Conservation (phyloP, 225 moss, liverwort and hornwort species). For the Antitrichia curtipendula region DNA sequence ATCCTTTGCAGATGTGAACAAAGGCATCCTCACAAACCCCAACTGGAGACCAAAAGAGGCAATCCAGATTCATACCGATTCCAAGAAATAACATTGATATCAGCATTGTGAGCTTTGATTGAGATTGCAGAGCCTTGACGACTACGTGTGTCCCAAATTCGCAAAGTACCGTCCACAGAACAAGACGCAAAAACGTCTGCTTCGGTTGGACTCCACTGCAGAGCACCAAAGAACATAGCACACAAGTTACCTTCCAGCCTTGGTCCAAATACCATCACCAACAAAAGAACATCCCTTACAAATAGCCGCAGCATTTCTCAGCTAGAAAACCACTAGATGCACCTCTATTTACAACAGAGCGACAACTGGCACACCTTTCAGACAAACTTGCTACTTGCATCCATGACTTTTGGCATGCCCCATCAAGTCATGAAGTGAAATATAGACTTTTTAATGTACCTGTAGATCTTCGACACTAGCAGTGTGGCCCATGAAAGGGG, state of each 20-base stretch:
- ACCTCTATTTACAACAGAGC: not conserved
- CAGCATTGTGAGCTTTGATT: conserved; percentile 77
- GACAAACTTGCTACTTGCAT: not conserved
- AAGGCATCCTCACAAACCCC: not conserved
- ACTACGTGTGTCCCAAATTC: conserved; percentile 83
- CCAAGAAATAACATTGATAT: conserved; percentile 95
- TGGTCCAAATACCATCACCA: not conserved
- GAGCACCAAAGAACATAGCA: not conserved
- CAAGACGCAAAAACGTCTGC: conserved; percentile 93
- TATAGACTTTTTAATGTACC: conserved; percentile 13
- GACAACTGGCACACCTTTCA: not conserved
- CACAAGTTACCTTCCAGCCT: not conserved
- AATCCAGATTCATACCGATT: conserved; percentile 47
- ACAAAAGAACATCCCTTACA: not conserved
- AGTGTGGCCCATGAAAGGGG: conserved; percentile 54
- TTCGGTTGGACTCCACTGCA: conserved; percentile 98
- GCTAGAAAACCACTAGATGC: not conserved
- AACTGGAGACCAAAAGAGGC: not conserved
- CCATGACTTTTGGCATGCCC: not conserved
- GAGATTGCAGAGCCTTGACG: conserved; percentile 64
- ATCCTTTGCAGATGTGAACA: not conserved
- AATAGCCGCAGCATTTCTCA: not conserved
- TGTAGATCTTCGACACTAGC: conserved; percentile 92
- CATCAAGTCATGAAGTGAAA: not conserved
- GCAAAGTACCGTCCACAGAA: conserved; percentile 80